phyloP scores from a whole-genome alignment of 352 stramenopile genomes.

The Globisporangium recalcitrans region DNA sequence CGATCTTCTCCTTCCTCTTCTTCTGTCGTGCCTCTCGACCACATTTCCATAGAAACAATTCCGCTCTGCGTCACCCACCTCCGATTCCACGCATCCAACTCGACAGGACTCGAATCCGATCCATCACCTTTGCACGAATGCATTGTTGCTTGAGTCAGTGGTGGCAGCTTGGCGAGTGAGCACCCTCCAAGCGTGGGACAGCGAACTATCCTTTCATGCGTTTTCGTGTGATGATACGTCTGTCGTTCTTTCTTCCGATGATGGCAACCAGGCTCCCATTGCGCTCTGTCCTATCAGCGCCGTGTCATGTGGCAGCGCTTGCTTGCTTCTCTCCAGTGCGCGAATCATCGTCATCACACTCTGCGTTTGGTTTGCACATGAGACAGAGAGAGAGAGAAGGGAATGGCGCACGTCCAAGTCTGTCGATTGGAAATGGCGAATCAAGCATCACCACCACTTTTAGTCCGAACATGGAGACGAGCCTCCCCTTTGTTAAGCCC shows the following conservation, averaged over 20 bases:
- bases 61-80: background rate
- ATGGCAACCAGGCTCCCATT: background rate
- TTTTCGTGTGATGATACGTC: background rate
- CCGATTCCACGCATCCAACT: background rate
- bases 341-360: background rate
- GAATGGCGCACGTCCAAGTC: background rate
- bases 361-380: background rate
- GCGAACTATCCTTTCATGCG: background rate
- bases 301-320: slow-evolving; percentile 8
- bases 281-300: slow-evolving; percentile 4
- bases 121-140: background rate
- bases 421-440: background rate
- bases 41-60: background rate
- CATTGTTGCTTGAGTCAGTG: background rate
- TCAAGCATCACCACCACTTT: background rate
- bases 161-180: background rate
- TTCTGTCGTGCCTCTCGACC: background rate
- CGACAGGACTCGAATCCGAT: background rate
- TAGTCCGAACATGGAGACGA: background rate
- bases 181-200: background rate
- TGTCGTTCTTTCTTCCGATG: background rate
- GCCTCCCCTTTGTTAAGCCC: too few relatives aligned
- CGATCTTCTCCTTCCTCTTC: background rate
- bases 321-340: too few relatives aligned
- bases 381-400: background rate